Conservation (phyloP, 257 asterid species). For the Gynochthodes officinalis region DNA sequence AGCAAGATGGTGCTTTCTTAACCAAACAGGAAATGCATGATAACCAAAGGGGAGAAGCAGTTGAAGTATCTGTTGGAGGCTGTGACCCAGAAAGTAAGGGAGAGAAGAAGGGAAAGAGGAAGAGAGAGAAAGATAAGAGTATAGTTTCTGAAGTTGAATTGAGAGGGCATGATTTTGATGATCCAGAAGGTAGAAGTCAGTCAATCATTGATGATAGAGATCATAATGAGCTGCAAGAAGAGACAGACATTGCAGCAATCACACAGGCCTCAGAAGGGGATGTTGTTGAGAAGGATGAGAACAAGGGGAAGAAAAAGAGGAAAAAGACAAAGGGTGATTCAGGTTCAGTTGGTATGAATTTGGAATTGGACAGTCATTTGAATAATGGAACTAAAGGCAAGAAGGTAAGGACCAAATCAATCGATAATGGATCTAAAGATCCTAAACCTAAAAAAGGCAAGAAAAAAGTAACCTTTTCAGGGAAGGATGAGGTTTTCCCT, state of each 20-base stretch:
- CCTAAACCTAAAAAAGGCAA: constrained; percentile 1
- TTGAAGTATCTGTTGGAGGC: neutral
- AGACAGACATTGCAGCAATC: neutral
- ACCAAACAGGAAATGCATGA: neutral
- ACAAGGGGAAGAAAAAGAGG: constrained; percentile 3
- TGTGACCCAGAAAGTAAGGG: neutral
- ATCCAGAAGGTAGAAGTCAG: neutral
- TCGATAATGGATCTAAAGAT: neutral
- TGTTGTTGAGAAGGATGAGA: constrained; percentile 9
- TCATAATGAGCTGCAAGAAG: neutral
- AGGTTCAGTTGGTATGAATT: neutral
- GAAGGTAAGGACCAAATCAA: neutral
- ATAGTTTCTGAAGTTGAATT: neutral
- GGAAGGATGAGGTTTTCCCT: constrained; percentile 1
- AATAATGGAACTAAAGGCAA: neutral
- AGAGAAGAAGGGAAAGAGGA: constrained; percentile 17
- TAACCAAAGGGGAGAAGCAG: neutral
- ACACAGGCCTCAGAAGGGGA: neutral
- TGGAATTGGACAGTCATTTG: neutral
- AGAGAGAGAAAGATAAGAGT: constrained; percentile 12
- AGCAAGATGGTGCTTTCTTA: neutral
- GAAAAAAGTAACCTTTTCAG: constrained; percentile 9
- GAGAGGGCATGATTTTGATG: neutral
- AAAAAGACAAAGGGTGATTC: neutral
- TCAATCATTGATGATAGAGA: neutral